Conservation (phyloP, 2,329 filamentous ascomycete genomes). For the Didymellaceae sp. region DNA sequence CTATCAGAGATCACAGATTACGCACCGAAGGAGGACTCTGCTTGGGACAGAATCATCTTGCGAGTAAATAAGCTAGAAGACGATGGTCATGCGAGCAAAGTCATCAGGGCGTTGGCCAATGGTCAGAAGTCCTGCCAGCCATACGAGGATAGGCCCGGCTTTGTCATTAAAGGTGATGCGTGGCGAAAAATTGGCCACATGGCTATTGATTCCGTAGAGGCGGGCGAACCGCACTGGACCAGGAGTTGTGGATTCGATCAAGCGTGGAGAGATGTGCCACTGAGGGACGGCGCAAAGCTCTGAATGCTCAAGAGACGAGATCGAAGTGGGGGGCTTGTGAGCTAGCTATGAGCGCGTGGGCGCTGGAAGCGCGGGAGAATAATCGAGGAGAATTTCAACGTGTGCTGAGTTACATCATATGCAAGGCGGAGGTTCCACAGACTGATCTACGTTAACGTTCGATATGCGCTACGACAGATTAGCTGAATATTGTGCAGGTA, state of each 20-base stretch:
- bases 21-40: conserved; percentile 51
- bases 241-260: conserved; percentile 67
- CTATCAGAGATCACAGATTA: conserved; percentile 68
- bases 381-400: neutral
- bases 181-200: conserved; percentile 69
- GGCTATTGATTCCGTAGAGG: conserved; percentile 67
- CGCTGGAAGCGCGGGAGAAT: conserved; percentile 14
- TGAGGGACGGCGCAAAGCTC: conserved; percentile 33
- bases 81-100: conserved; percentile 82
- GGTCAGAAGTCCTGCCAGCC: conserved; percentile 61
- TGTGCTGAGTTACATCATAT: neutral
- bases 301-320: conserved; percentile 16
- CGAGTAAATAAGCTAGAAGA: conserved; percentile 62
- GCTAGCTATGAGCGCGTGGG: conserved; percentile 7
- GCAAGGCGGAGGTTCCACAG: conserved; percentile 10
- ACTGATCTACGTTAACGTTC: conserved; percentile 1
- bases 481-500: neutral
- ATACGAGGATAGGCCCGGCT: conserved; percentile 53
- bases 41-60: conserved; percentile 54
- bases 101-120: conserved; percentile 72
- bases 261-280: conserved; percentile 63
- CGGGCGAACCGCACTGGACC: conserved; percentile 63
- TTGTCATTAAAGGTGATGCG: conserved; percentile 61
- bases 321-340: neutral
- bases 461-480: conserved; percentile 8